Evolutionary conservation across 2,329 filamentous ascomycete genomes (phyloP), one percentile per base, ranked within the genome.

Genomic region (Colletotrichum tabaci): DNA sequence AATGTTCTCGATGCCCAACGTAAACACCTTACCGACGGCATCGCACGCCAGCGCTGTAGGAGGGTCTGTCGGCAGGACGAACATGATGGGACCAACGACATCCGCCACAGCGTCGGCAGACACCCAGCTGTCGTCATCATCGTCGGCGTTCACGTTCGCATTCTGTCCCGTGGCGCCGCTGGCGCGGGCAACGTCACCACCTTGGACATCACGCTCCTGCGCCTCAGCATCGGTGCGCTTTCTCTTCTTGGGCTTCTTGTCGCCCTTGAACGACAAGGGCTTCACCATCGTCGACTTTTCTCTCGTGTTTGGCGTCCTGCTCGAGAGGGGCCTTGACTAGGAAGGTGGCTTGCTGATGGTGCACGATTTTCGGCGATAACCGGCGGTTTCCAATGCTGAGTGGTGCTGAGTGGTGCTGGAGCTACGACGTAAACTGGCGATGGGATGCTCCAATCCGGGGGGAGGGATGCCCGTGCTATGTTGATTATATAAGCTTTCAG

Each of bases 251-350:
- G 90, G 85, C 84, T 96, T 96, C 83, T 97, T 98, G 84, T 99
- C 96, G 86, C 96, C 96, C 84, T 99, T 99, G 88, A 99, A 99
- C 60, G 91, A 87, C 70, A 99, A 89, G 58, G 96, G 92, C 81
- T 97, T 98, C 76, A 97, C 92, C 93, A 96, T 96, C 73, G 74
- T 76, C 23, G 30, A 38, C 35, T 56, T 62, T 44, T 66, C 23
- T 10, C 55, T 40, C 47, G 50, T 64, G 6, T 26, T 46, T 46
- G 21, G 26, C 40, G 53, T 49, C 18, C 9, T 35, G 21, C 16
- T 53, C 9, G 26, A 62, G 21, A n/a, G 18, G 12, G 23, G 9
- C n/a, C 42, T 65, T 60, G 42, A 72, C 61, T n/a, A 26, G 66
- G 67, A 61, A 71, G 61, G 61, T 58, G 40, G 40, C 12, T 18